Percentiles rank a stretch among this genome's conserved stretches.
Conservation (phyloP, 352 stramenopile species). For the Phytophthora aleatoria region DNA sequence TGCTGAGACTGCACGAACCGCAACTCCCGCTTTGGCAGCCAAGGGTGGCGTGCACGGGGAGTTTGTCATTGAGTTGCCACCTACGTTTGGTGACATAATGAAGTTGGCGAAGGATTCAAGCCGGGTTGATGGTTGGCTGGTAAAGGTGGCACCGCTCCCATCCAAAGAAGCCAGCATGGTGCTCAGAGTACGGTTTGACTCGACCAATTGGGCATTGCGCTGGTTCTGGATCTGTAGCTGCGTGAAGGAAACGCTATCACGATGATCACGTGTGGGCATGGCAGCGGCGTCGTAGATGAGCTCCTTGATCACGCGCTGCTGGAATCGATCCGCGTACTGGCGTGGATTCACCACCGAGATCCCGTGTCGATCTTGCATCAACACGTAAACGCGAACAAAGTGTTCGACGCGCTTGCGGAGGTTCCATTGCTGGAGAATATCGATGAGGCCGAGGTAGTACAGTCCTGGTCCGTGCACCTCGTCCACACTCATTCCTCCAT, state of each 20-base stretch:
- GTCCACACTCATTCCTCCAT: slow-evolving; percentile 73
- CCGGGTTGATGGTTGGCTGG: slow-evolving; percentile 29
- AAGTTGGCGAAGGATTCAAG: slow-evolving; percentile 19
- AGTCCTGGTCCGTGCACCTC: slow-evolving; percentile 91
- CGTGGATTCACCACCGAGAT: slow-evolving; percentile 77
- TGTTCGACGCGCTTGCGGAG: slow-evolving; percentile 91
- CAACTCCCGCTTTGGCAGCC: background rate
- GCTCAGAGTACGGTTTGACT: slow-evolving; percentile 53
- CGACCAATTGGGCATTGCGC: slow-evolving; percentile 43
- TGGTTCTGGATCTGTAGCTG: slow-evolving; percentile 52
- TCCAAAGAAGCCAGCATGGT: slow-evolving; percentile 65
- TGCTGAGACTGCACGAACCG: slow-evolving; percentile 5
- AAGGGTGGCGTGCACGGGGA: slow-evolving; percentile 18
- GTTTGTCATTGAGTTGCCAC: slow-evolving; percentile 3
- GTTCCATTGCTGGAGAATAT: slow-evolving; percentile 96
- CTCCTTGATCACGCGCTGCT: slow-evolving; percentile 75
- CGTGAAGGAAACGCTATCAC: slow-evolving; percentile 41
- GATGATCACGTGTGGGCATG: slow-evolving; percentile 23
- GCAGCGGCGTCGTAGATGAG: slow-evolving; percentile 67
- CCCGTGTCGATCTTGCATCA: slow-evolving; percentile 71
- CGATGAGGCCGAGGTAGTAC: slow-evolving; percentile 96
- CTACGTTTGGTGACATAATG: slow-evolving; percentile 25
- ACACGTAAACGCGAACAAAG: slow-evolving; percentile 73
- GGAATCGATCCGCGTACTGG: slow-evolving; percentile 78
- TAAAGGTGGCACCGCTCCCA: slow-evolving; percentile 14